These are phyloP conservation scores for Pichia nanzhaoensis DNA, from an alignment of 805 yeast genomes.

Conservation along the genomic window DNA sequence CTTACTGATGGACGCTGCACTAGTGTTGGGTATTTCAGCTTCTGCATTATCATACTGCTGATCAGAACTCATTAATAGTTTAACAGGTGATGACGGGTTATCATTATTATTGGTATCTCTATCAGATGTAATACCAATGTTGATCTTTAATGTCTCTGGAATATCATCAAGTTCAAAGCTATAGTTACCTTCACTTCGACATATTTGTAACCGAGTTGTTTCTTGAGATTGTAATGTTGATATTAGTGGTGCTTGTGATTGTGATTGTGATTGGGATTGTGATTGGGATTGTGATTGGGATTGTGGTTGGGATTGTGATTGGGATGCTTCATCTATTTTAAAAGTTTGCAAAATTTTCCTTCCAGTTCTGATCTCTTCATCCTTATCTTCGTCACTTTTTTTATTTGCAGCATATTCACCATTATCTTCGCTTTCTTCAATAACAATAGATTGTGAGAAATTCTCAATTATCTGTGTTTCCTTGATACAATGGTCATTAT, in stretches of 20 bases:
- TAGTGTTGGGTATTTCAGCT: conserved; percentile 15
- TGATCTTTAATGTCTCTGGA: conserved; percentile 1
- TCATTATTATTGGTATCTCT: background rate
- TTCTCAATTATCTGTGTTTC: conserved; percentile 9
- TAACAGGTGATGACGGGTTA: background rate
- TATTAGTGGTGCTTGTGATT: background rate
- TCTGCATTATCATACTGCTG: conserved; percentile 2
- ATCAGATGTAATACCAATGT: background rate
- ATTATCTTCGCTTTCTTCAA: conserved; percentile 5
- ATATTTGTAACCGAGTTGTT: background rate
- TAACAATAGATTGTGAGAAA: conserved; percentile 7
- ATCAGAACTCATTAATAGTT: background rate
- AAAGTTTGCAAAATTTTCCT: conserved; percentile 5
- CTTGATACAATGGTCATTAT: background rate
- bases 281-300: background rate
- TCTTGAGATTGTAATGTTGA: background rate
- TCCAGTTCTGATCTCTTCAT: conserved; percentile 1
- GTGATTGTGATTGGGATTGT: background rate
- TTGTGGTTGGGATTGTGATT: conserved; percentile 2
- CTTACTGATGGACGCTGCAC: conserved; percentile 9
- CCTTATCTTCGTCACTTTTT: background rate
- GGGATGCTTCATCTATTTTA: conserved; percentile 3
- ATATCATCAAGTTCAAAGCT: background rate
- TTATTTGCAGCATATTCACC: background rate
- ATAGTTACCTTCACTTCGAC: background rate